Base-by-base conservation (phyloP, 139 green algal species). In the Microglena sp. region DNA sequence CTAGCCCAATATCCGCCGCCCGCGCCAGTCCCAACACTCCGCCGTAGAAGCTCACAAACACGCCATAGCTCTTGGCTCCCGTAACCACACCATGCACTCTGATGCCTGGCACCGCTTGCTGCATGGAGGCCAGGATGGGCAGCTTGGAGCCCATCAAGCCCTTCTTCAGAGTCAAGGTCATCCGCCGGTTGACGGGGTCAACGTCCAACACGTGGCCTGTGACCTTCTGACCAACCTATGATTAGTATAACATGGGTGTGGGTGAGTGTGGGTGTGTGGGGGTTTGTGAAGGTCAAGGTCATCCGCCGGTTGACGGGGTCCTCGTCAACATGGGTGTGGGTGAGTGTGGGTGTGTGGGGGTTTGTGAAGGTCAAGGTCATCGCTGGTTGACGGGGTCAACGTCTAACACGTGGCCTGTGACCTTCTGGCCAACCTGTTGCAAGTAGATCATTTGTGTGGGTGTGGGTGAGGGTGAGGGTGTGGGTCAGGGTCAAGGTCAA, bases 401-500 rank as follows among this genome's bases (percentile, higher is more conserved):
- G 2, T 77, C 61, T 21, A 92, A 59, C 46, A 96, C 74, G 0
- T 70, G 67, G 2, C 66, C 70, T 33, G 58, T 45, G 64, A 91
- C 78, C 45, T 68, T 75, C 46, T 90, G 75, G 1, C 86, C 86
- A 45, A 74, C 73, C 73, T 84, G 83, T n/a, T n/a, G n/a, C n/a
- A n/a, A n/a, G n/a, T n/a, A n/a, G n/a, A n/a, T n/a, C n/a, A n/a
- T n/a, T n/a, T n/a, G n/a, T n/a, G n/a, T n/a, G n/a, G 11, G 11
- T 11, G 11, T 50, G 40, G 40, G n/a, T n/a, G n/a, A n/a, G n/a
- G n/a, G n/a, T n/a, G n/a, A n/a, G n/a, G n/a, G n/a, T n/a, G n/a
- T n/a, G n/a, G n/a, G n/a, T n/a, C n/a, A n/a, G n/a, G n/a, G n/a
- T 95, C 26, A 95, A 72, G 5, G 90, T 95, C 22, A 97, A 50